Conservation (phyloP, 176 grass and related monocot genomes). For the Tillandsia leiboldiana region DNA sequence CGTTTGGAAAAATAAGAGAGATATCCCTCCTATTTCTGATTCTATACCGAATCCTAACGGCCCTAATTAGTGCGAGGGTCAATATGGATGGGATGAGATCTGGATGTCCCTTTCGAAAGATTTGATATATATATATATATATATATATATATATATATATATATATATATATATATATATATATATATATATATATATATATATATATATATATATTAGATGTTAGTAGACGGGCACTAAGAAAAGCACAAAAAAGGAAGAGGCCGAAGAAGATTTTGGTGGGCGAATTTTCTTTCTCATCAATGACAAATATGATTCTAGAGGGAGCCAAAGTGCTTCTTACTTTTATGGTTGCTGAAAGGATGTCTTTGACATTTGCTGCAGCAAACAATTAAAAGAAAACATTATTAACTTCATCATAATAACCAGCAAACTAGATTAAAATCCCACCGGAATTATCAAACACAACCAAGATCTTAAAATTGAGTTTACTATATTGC, state of each 20-base stretch:
- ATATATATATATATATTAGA: not conserved
- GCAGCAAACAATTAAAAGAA: conserved; percentile 10
- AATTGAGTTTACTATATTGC: too few relatives aligned
- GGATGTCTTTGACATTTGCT: conserved; percentile 70
- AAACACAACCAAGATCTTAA: too few relatives aligned
- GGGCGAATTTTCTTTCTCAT: not conserved
- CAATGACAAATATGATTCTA: not conserved
- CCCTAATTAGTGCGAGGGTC: too few relatives aligned
- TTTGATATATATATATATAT: not conserved
- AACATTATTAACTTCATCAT: conserved; percentile 1
- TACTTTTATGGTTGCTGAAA: conserved; percentile 59
- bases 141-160: not conserved
- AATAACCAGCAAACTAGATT: too few relatives aligned
- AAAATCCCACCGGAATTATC: too few relatives aligned
- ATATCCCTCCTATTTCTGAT: too few relatives aligned
- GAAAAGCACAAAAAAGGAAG: not conserved
- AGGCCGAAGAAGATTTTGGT: not conserved
- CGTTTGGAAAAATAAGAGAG: too few relatives aligned
- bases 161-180: not conserved
- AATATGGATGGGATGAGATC: too few relatives aligned
- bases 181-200: too few relatives aligned
- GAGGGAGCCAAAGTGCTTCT: not conserved
- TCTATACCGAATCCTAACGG: too few relatives aligned
- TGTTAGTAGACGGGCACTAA: not conserved
- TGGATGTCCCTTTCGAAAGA: too few relatives aligned